Evolutionary conservation across 2,329 filamentous ascomycete species (phyloP), one percentile per base, ranked within the genome.

Genomic region (Ophiostoma tasmaniense): DNA sequence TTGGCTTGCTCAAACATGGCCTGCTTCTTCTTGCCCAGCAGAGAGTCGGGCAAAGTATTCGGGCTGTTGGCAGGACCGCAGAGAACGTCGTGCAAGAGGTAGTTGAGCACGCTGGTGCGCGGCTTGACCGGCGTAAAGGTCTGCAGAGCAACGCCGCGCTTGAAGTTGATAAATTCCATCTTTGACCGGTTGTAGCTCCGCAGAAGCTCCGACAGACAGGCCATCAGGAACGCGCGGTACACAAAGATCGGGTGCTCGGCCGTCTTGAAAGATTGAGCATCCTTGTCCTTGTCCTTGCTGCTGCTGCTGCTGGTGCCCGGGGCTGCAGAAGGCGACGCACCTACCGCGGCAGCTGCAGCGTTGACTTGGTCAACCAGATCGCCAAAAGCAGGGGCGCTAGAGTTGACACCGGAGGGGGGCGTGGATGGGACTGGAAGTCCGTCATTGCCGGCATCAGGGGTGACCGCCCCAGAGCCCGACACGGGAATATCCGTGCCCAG

Each of bases 91-190:
- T 91, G 93, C 66, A 99, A 86, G 45, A 99, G 84, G 75, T 99
- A 99, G 77, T 98, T 97, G 72, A 99, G 82, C 61, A 98, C 90
- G 72, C 91, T 93, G 13, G 94, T 93, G 55, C 95, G 89, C 69
- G 95, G 95, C 78, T 98, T 98, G 20, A 96, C 93, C 5, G 95
- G 95, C 1, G 95, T 98, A 68, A 88, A 89, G 13, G 89, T 89
- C 73, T 92, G 89, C 62, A 92, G 85, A 64, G 94, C 92, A 7
- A 92, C 90, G 76, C 93, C 97, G 71, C 94, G 89, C 73, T 96
- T 98, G 81, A 97, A 99, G 78, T 97, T 98, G 81, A 99, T 97
- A 77, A 99, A 98, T 77, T 99, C 96, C 61, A 99, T 87, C 83
- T 99, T 99, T 10, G 93, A 92, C 68, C 93, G 89, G 74, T 93